A percentile compares a stretch with the other conserved stretches of the same genome.
Conservation (phyloP, 2,329 filamentous ascomycete species). For the Scedosporium apiospermum region DNA sequence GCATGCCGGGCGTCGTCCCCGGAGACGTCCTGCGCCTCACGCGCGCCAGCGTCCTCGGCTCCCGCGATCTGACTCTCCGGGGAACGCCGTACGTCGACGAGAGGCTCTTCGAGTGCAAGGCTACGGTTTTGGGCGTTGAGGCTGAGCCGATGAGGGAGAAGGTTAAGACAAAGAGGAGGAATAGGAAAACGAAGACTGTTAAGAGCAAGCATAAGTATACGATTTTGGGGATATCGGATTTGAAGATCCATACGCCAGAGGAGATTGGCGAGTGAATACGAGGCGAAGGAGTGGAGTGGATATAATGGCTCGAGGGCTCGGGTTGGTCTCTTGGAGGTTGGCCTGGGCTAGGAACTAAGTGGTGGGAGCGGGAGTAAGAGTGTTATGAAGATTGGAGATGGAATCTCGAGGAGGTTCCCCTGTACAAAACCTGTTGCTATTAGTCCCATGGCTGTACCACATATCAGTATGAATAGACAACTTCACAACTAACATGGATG, state of each 20-base stretch:
- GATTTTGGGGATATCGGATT: conserved; percentile 71
- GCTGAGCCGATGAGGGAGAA: conserved; percentile 67
- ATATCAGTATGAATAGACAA: conserved; percentile 2
- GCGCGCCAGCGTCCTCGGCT: conserved; percentile 72
- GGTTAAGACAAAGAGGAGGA: conserved; percentile 73
- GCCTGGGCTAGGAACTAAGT: background rate
- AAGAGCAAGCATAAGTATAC: conserved; percentile 90
- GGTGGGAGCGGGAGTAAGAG: no score
- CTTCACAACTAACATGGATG: conserved; percentile 4
- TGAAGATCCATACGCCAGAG: conserved; percentile 49
- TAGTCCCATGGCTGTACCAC: conserved; percentile 1
- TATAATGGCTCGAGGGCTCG: background rate
- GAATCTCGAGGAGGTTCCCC: background rate
- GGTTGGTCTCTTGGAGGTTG: background rate
- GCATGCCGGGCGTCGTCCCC: conserved; percentile 64
- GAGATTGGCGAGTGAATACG: conserved; percentile 22
- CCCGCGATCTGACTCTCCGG: conserved; percentile 82
- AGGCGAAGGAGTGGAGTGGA: background rate
- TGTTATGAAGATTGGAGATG: background rate
- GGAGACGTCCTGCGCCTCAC: conserved; percentile 85
- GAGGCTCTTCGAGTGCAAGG: conserved; percentile 73
- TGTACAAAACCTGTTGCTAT: conserved; percentile 5
- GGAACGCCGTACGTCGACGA: conserved; percentile 76
- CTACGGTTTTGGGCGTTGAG: conserved; percentile 77
- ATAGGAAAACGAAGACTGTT: conserved; percentile 62